phyloP scores from a whole-genome alignment of 2,329 filamentous ascomycete species.

The Didymella sp. region DNA sequence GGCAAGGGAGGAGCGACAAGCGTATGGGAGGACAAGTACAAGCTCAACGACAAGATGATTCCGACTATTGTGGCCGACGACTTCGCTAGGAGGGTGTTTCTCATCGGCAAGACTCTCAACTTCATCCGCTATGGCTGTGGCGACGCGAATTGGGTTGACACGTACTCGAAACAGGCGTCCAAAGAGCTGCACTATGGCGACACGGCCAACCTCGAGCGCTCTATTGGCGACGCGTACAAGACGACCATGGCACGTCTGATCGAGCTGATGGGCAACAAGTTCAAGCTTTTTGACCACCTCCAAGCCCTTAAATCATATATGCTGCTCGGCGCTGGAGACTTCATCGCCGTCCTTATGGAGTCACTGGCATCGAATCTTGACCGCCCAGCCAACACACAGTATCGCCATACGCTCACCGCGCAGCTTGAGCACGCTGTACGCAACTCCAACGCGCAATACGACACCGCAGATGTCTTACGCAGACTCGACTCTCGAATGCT shows the following conservation, averaged over 20 bases:
- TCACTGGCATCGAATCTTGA: constrained; percentile 92
- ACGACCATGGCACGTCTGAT: constrained; percentile 96
- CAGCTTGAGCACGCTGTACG: constrained; percentile 97
- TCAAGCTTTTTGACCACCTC: constrained; percentile 91
- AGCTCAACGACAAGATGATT: constrained; percentile 82
- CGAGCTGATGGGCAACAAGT: constrained; percentile 92
- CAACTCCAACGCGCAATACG: constrained; percentile 95
- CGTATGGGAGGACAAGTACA: constrained; percentile 98
- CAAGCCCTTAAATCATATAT: constrained; percentile 93
- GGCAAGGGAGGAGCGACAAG: constrained; percentile 72
- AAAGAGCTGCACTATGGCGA: constrained; percentile 93
- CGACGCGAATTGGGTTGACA: constrained; percentile 93
- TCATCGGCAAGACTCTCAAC: constrained; percentile 97
- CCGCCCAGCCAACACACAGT: constrained; percentile 93
- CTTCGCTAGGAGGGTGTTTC: constrained; percentile 93
- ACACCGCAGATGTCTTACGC: constrained; percentile 87
- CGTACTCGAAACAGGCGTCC: constrained; percentile 90
- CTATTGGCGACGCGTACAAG: constrained; percentile 97
- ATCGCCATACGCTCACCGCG: constrained; percentile 95
- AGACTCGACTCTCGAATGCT: constrained; percentile 97
- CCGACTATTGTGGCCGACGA: constrained; percentile 92
- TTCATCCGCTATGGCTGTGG: constrained; percentile 96
- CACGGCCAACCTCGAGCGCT: constrained; percentile 86
- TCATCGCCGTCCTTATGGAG: constrained; percentile 96
- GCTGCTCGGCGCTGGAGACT: constrained; percentile 92